Percentiles rank a stretch among this genome's conserved stretches.
These are phyloP conservation scores for Inonotus hispidus DNA, from an alignment of 1,284 basidiomycete species.

Conservation along the genomic window DNA sequence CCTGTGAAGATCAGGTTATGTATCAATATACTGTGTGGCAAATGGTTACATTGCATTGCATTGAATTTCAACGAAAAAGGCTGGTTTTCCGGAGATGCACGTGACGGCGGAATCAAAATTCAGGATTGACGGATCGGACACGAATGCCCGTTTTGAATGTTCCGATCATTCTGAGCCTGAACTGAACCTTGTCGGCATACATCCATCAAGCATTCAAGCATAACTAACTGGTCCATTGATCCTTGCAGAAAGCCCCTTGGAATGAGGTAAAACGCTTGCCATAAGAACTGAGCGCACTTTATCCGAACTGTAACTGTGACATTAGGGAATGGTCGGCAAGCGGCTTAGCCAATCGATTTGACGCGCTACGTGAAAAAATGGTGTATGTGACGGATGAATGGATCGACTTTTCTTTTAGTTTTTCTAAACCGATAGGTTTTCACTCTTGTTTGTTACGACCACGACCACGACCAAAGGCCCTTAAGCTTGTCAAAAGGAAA, in stretches of 20 bases:
- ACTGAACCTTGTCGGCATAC: not conserved
- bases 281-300: not conserved
- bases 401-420: not conserved
- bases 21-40: not conserved
- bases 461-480: not conserved
- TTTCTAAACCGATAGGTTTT: not conserved
- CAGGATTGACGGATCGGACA: not conserved
- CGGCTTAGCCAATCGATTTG: not conserved
- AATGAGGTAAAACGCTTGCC: not conserved
- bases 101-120: not conserved
- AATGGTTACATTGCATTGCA: not conserved
- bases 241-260: not conserved
- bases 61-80: no score
- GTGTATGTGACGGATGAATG: not conserved
- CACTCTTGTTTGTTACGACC: not conserved
- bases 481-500: not conserved
- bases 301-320: not conserved
- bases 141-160: not conserved
- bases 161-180: conserved; percentile 1
- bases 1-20: not conserved
- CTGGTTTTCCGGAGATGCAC: not conserved
- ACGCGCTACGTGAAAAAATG: not conserved
- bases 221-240: no score
- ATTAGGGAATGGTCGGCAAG: not conserved
- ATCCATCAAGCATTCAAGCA: not conserved